Conservation (phyloP, 768 basidiomycete genomes). For the Daedaleopsis sinensis region DNA sequence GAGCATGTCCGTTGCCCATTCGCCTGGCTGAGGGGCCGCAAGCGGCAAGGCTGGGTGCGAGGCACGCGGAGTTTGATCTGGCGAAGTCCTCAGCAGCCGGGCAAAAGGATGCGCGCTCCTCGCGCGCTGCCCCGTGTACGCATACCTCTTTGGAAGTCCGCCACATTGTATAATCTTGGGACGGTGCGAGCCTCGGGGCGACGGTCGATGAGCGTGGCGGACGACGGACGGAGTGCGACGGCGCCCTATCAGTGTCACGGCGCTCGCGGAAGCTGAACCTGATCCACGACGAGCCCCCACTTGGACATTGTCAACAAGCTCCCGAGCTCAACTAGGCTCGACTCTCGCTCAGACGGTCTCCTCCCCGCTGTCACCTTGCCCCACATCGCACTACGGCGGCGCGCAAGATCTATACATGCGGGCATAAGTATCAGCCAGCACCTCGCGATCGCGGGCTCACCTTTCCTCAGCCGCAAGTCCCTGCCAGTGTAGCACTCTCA, state of each 20-base stretch:
- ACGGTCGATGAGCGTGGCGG: background rate
- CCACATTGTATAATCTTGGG: background rate
- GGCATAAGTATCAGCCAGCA: no score
- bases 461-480: no score
- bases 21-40: background rate
- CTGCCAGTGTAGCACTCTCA: background rate
- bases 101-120: background rate
- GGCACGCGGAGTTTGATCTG: constrained; percentile 28
- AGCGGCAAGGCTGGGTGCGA: constrained; percentile 32
- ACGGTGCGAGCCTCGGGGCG: background rate
- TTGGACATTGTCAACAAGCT: no score
- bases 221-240: background rate
- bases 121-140: background rate
- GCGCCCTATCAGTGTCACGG: no score
- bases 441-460: no score
- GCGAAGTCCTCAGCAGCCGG: constrained; percentile 2
- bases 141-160: background rate
- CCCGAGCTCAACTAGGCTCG: no score
- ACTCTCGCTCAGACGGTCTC: no score
- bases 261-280: no score
- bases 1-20: constrained; percentile 3
- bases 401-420: no score
- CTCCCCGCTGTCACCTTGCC: no score
- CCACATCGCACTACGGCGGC: no score
- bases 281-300: no score